Evolutionary conservation across 2,329 filamentous ascomycete species (phyloP), one percentile per base, ranked within the genome.

Genomic region (Huntiella omanensis): DNA sequence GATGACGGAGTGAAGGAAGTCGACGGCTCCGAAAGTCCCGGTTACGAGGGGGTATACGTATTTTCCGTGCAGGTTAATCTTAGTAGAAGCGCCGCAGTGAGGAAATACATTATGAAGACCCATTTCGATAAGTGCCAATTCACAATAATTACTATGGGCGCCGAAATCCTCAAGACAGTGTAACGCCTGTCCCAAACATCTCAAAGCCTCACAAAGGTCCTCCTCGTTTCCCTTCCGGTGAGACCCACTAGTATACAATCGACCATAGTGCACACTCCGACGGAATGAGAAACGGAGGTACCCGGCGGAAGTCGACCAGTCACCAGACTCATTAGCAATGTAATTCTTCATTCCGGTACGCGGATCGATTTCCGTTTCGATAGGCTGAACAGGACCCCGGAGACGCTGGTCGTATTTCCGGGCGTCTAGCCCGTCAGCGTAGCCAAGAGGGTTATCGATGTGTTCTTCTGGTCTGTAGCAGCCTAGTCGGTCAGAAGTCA

Each of bases 321-420:
- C 72, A 4, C 86, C 84, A 11, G 64, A 67, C 59, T 96, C 88
- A 56, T 95, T 96, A 50, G 88, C 78, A 54, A 98, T 96, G 61
- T 98, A 98, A 60, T 96, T 96, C 63, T 96, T 98, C 88, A 98
- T 94, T n/a, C 87, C 87, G 1, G 83, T 91, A 4, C 71, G 65
- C 33, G 65, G 64, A 55, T 91, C 83, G 48, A 91, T 73, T 50
- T 83, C 76, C 15, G 83, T 73, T 57, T 91, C 83, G 36, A 73
- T 61, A 4, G 72, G 70, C 50, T 75, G 66, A 6, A 96, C 77
- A 0, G 87, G 87, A 1, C 78, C 82, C 43, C 91, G 80, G 5
- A 96, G 74, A 19, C 91, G 79, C 34, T 70, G 64, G 58, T 96
- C 91, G 56, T 75, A 86, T 55, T 81, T 74, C 50, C 84, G 75